Percentiles rank a stretch among this genome's conserved stretches.
Conservation (phyloP, 1,284 basidiomycete species). For the Malassezia sympodialis region DNA sequence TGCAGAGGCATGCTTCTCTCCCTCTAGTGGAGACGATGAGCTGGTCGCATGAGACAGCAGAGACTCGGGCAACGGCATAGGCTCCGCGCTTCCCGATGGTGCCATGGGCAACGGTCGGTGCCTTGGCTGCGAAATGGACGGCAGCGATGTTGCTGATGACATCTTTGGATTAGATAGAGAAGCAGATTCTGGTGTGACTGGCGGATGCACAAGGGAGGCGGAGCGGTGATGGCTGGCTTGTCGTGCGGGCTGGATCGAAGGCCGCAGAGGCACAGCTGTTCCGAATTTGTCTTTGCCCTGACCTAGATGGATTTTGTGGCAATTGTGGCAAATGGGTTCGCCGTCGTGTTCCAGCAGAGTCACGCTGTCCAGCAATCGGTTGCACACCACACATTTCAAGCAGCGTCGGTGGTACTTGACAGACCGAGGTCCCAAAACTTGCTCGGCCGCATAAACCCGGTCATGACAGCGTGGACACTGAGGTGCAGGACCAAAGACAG, state of each 20-base stretch:
- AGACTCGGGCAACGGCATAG: not conserved
- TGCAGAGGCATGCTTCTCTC: not conserved
- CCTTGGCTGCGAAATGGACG: slow-evolving; percentile 9
- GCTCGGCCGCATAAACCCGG: slow-evolving; percentile 43
- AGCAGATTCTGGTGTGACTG: not conserved
- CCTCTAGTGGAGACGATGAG: not conserved
- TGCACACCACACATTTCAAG: slow-evolving; percentile 43
- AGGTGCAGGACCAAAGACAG: slow-evolving; percentile 35
- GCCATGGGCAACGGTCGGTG: slow-evolving; percentile 4
- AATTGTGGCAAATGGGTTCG: slow-evolving; percentile 45
- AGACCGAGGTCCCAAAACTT: slow-evolving; percentile 42
- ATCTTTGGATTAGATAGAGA: not conserved
- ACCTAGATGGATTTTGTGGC: slow-evolving; percentile 42
- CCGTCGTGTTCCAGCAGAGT: slow-evolving; percentile 45
- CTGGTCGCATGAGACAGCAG: not conserved
- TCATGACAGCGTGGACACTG: slow-evolving; percentile 43
- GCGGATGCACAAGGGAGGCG: not conserved
- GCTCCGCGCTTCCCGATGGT: not conserved
- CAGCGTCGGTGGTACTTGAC: slow-evolving; percentile 45
- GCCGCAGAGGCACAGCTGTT: slow-evolving; percentile 35
- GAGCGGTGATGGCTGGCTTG: not conserved
- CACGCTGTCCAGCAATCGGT: slow-evolving; percentile 41
- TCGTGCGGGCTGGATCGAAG: not conserved
- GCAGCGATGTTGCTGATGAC: not conserved
- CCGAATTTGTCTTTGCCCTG: slow-evolving; percentile 44